Conservation (phyloP, 495 filamentous ascomycete species). For the Neurospora africana region DNA sequence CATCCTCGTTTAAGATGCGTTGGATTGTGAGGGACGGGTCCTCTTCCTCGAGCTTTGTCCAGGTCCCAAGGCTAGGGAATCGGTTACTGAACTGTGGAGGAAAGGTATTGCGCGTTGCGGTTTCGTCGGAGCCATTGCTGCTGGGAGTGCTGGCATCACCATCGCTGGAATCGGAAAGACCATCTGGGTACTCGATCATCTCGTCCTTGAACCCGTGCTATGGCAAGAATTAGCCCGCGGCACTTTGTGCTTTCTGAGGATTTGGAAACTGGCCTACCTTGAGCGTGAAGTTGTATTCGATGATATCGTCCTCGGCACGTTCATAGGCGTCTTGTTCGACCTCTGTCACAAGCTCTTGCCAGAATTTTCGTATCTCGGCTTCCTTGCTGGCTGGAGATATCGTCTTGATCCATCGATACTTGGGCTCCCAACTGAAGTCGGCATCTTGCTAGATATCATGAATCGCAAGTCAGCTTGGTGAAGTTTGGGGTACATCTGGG, state of each 20-base stretch:
- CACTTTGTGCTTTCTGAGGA: background rate
- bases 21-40: background rate
- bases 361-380: constrained; percentile 10
- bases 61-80: constrained; percentile 1
- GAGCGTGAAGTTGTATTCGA: constrained; percentile 6
- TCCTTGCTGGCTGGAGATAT: constrained; percentile 20
- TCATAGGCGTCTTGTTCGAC: constrained; percentile 15
- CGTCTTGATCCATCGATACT: constrained; percentile 19
- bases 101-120: background rate
- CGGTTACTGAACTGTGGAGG: background rate
- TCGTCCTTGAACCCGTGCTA: background rate
- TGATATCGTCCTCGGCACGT: constrained; percentile 11
- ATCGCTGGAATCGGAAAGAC: background rate
- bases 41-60: constrained; percentile 13
- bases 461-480: background rate
- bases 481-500: background rate
- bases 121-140: background rate
- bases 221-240: background rate
- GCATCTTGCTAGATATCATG: constrained; percentile 9
- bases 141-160: background rate
- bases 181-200: background rate
- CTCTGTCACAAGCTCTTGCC: constrained; percentile 2
- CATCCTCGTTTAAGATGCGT: constrained; percentile 10
- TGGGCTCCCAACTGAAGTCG: constrained; percentile 18
- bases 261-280: constrained; percentile 11